A percentile compares a stretch with the other conserved stretches of the same genome.
Conservation (phyloP, 192 early-diverging fungal species). For the Coemansia sp. region DNA sequence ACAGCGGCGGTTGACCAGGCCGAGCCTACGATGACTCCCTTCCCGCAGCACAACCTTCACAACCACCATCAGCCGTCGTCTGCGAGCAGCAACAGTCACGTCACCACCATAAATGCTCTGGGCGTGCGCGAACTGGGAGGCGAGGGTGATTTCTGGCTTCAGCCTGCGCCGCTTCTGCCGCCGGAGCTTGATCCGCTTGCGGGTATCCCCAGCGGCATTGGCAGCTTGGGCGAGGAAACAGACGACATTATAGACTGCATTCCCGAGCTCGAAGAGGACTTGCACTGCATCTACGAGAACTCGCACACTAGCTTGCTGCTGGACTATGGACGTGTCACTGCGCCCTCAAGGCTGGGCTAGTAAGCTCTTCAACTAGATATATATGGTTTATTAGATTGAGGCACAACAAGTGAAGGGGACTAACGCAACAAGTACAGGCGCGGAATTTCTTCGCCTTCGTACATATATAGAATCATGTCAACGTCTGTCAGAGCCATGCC, state of each 20-base stretch:
- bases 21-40: constrained; percentile 10
- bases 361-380: background rate
- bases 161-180: constrained; percentile 42
- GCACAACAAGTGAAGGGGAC: background rate
- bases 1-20: background rate
- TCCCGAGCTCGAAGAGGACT: constrained; percentile 70
- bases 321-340: constrained; percentile 67
- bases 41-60: constrained; percentile 7
- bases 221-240: constrained; percentile 44
- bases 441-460: too few species aligned
- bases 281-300: constrained; percentile 68
- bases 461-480: too few species aligned
- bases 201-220: constrained; percentile 22
- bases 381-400: too few species aligned
- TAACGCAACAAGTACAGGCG: background rate
- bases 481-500: background rate
- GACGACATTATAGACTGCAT: constrained; percentile 52
- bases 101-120: constrained; percentile 47
- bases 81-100: background rate
- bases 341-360: constrained; percentile 65
- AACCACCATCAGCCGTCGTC: background rate
- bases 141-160: constrained; percentile 39
- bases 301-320: constrained; percentile 67
- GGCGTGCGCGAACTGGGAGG: constrained; percentile 45
- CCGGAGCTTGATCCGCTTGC: constrained; percentile 37